phyloP scores from a whole-genome alignment of 2,329 filamentous ascomycete species.

The Sphaerulina musiva region DNA sequence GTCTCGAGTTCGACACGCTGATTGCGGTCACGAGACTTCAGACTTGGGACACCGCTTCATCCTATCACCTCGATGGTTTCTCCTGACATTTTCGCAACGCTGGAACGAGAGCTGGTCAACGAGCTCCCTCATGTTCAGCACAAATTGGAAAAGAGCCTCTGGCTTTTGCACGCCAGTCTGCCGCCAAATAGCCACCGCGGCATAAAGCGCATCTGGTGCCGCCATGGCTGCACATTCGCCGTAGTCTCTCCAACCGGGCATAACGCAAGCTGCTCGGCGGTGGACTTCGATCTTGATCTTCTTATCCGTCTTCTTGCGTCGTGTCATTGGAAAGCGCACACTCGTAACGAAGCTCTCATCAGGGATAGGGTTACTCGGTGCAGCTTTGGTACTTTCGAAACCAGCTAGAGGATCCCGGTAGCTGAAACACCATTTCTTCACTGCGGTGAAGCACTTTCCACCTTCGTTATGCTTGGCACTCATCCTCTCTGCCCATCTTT shows the following conservation, averaged over 20 bases:
- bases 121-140: slow-evolving; percentile 3
- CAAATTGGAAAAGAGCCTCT: not conserved
- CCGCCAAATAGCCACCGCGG: not conserved
- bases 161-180: not conserved
- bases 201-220: not conserved
- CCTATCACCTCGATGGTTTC: no score
- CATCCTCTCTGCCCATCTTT: slow-evolving; percentile 16
- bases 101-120: not conserved
- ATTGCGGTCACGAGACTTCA: no score
- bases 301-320: not conserved
- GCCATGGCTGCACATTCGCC: slow-evolving; percentile 1
- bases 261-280: slow-evolving; percentile 11
- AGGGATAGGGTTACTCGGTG: no score
- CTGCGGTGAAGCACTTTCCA: slow-evolving; percentile 9
- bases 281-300: slow-evolving; percentile 2
- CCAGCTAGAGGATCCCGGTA: slow-evolving; percentile 5
- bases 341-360: slow-evolving; percentile 1
- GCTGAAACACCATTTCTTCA: slow-evolving; percentile 14
- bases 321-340: not conserved
- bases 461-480: not conserved
- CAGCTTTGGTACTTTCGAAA: not conserved
- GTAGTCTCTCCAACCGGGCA: slow-evolving; percentile 10
- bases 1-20: no score
- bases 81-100: no score
- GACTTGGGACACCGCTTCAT: no score